Evolutionary conservation across 768 basidiomycete genomes (phyloP).

Genomic region (Lactifluus piperatus): DNA sequence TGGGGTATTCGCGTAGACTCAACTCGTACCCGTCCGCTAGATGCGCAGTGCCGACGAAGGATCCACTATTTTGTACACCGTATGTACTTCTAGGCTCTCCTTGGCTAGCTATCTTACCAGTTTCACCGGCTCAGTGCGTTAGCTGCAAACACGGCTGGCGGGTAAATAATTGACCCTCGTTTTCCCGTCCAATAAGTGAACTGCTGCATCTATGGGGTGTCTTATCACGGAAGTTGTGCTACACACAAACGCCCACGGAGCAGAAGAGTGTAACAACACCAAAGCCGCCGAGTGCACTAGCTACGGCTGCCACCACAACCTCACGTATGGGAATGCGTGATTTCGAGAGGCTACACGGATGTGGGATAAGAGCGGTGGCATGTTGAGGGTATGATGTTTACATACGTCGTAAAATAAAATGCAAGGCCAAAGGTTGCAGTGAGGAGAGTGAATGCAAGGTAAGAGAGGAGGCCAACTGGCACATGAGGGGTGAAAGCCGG

Average conservation of each 20-base stretch:
- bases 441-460: slow-evolving; percentile 66
- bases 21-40: slow-evolving; percentile 29
- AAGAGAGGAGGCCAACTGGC: slow-evolving; percentile 59
- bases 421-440: slow-evolving; percentile 70
- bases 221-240: slow-evolving; percentile 20
- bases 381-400: slow-evolving; percentile 17
- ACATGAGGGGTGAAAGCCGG: slow-evolving; percentile 68
- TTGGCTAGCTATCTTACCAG: slow-evolving; percentile 11
- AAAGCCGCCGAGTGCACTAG: slow-evolving; percentile 76
- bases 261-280: slow-evolving; percentile 89
- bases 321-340: slow-evolving; percentile 57
- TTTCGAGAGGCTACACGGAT: slow-evolving; percentile 60
- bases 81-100: slow-evolving; percentile 32
- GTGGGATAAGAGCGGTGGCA: slow-evolving; percentile 1
- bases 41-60: slow-evolving; percentile 91
- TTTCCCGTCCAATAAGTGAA: not conserved
- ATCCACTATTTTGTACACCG: slow-evolving; percentile 90
- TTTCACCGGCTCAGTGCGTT: slow-evolving; percentile 42
- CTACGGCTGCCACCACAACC: slow-evolving; percentile 56
- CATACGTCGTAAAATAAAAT: slow-evolving; percentile 87
- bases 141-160: slow-evolving; percentile 77
- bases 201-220: not conserved
- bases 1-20: not conserved
- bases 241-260: slow-evolving; percentile 77
- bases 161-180: slow-evolving; percentile 52